These are phyloP conservation scores for Zoysia japonica DNA, from an alignment of 176 grass and related monocot species.

Conservation along the genomic window DNA sequence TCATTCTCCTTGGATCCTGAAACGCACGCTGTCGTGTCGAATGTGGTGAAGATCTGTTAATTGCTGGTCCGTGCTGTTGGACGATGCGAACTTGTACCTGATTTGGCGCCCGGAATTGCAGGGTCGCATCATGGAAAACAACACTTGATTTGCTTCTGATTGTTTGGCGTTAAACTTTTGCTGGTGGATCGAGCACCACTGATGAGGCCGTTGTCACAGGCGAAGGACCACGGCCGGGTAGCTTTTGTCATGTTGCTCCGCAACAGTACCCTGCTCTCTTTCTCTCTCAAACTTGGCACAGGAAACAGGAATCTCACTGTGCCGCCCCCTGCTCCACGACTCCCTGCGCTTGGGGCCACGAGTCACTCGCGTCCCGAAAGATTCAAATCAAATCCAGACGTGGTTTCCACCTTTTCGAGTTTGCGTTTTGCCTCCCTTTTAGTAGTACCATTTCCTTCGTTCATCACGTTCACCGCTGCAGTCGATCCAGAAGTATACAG, in stretches of 20 bases:
- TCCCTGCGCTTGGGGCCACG: not conserved
- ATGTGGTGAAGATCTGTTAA: too few relatives aligned
- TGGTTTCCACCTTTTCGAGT: not conserved
- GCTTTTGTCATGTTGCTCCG: conserved; percentile 19
- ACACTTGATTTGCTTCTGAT: not conserved
- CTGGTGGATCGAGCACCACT: not conserved
- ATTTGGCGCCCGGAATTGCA: not conserved
- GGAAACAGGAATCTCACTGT: not conserved
- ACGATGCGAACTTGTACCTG: not conserved
- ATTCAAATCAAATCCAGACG: not conserved
- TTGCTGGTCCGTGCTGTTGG: not conserved
- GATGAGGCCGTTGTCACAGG: not conserved
- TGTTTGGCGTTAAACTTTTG: not conserved
- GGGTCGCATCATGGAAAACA: not conserved
- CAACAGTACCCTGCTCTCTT: not conserved
- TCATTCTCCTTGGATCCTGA: not conserved
- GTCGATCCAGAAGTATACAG: too few relatives aligned
- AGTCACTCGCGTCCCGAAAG: not conserved
- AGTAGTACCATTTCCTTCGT: too few relatives aligned
- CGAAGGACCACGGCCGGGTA: not conserved
- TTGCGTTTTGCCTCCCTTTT: not conserved
- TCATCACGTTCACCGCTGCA: too few relatives aligned
- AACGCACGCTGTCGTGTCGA: not conserved
- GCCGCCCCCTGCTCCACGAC: not conserved
- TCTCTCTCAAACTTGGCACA: not conserved